Evolutionary conservation across 179 eudicot genomes (phyloP), one percentile per base, ranked within the genome.

Genomic region (Spergularia azorica): DNA sequence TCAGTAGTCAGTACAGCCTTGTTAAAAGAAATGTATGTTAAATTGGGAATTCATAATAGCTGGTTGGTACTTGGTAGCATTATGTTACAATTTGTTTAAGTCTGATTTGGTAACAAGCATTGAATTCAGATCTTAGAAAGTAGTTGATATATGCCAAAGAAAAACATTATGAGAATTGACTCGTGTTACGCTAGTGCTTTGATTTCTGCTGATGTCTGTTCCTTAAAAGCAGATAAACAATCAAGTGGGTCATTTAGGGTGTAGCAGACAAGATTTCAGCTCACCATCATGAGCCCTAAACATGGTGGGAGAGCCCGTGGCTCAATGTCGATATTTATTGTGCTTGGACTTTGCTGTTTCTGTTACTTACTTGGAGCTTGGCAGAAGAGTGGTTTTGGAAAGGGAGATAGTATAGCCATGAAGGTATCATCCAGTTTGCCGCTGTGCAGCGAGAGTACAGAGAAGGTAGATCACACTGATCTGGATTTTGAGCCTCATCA

Each of bases 281-380:
- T 78, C 54, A n/a, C 74, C 48, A 74, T 78, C 74, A 82, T 83
- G 86, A 84, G 73, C 70, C 80, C 75, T 58, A 85, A 85, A 75
- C 82, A 85, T 66, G 83, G 84, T 60, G 82, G 82, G 71, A 86
- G 85, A 80, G 48, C 81, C 16, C 82, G 87, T 57, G 80, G 80
- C 26, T 80, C 88, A 2, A 81, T 81, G 81, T 83, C 88, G 6
- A 81, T 88, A 78, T 80, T 84, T 43, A 78, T 88, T 36, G 83
- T 86, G 55, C 78, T 82, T 17, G 89, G 88, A 15, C 88, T 88
- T 43, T 88, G 91, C 77, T 88, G 91, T 80, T 86, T 86, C 84
- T 88, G 79, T 80, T 88, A 84, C 73, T 72, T 88, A 9, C 79
- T 88, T 2, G 89, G 91, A 77, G 79, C 88, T 38, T 88, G 91